These are phyloP conservation scores for Phytophthora ramorum DNA, from an alignment of 352 stramenopile species.

Conservation along the genomic window DNA sequence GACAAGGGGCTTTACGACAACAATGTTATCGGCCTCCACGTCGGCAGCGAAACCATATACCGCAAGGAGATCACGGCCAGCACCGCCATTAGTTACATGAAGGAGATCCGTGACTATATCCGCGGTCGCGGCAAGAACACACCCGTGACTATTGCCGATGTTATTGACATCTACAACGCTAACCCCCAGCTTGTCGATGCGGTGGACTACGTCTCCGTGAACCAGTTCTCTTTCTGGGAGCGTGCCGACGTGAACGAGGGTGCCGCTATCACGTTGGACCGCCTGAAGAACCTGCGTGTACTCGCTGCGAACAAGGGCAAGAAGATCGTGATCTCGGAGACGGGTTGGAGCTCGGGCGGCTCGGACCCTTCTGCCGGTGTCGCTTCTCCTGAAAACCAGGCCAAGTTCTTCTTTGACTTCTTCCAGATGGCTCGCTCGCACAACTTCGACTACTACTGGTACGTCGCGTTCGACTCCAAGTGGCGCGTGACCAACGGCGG, in stretches of 20 bases:
- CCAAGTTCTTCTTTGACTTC: conserved; percentile 77
- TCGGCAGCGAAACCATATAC: conserved; percentile 79
- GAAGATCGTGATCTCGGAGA: conserved; percentile 71
- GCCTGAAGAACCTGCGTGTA: conserved; percentile 54
- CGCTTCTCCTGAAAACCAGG: conserved; percentile 58
- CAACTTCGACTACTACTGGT: conserved; percentile 80
- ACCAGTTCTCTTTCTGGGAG: conserved; percentile 88
- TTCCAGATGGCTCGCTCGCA: conserved; percentile 55
- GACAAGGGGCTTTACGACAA: conserved; percentile 47
- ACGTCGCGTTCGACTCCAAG: conserved; percentile 68
- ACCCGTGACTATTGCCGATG: conserved; percentile 73
- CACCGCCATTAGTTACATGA: conserved; percentile 65
- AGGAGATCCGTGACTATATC: conserved; percentile 63
- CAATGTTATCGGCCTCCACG: conserved; percentile 60
- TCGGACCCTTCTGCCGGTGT: conserved; percentile 34
- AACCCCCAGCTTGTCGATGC: conserved; percentile 64
- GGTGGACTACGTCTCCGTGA: conserved; percentile 74
- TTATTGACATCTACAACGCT: conserved; percentile 74
- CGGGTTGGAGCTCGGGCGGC: conserved; percentile 67
- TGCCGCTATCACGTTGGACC: conserved; percentile 55
- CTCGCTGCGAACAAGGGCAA: conserved; percentile 60
- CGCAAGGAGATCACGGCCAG: conserved; percentile 55
- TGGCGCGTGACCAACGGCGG: conserved; percentile 59
- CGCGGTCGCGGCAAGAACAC: conserved; percentile 46
- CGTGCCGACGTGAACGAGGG: conserved; percentile 53